Evolutionary conservation across 2,329 filamentous ascomycete genomes (phyloP), one percentile per base, ranked within the genome.

Genomic region (Clarireedia sp.): DNA sequence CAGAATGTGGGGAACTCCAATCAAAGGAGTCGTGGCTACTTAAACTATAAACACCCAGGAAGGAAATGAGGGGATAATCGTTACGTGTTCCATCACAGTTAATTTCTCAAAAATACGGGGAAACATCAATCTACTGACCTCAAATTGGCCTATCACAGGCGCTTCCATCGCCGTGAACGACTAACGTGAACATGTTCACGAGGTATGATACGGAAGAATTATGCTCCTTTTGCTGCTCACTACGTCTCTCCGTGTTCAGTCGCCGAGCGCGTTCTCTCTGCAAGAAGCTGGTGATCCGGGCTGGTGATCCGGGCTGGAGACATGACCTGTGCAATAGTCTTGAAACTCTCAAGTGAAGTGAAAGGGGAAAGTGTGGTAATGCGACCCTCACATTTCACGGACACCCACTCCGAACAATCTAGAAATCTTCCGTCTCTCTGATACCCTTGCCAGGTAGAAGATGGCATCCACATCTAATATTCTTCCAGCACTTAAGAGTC

Each of bases 401-500:
- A 43, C 8, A 43, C 21, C n/a, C 10, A 12, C 21, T 21, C 17
- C 9, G 8, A 43, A 43, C 21, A 24, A 33, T 48, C 37, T 43
- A 43, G 29, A 14, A 19, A 23, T 54, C 2, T 49, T 43, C 17
- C 23, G 14, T 33, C n/a, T 17, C 19, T 17, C 26, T 41, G 23
- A 33, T 19, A 41, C 38, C 14, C 10, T 16, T 17, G 23, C n/a
- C 17, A 45, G 33, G 36, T 33, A 1, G 10, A 3, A 41, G 48
- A 7, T 2, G 36, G 33, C 6, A 14, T 48, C 9, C 41, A 17
- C 23, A 23, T 12, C 17, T 9, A 3, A 19, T 3, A 49, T 54
- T 41, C 45, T 54, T 54, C 44, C 51, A 48, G 44, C 51, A 41
- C 36, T 54, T 29, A 54, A 54, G 36, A 48, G 16, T 29, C 26